Percentiles rank a stretch among this genome's conserved stretches.
These are phyloP conservation scores for Colletotrichum cordylinicola DNA, from an alignment of 2,329 filamentous ascomycete species.

Conservation along the genomic window DNA sequence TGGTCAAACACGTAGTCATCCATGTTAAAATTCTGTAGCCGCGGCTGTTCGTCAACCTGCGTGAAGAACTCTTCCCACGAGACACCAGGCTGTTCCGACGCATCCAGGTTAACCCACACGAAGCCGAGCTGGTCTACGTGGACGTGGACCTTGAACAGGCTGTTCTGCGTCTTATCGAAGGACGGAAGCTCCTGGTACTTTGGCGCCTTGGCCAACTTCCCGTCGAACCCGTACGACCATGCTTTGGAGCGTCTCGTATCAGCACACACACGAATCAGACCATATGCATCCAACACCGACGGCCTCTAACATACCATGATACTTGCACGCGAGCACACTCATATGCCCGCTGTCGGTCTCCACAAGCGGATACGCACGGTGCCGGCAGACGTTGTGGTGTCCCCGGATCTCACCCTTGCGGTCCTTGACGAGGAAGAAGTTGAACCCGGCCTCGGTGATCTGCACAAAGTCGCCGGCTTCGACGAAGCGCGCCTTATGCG, in stretches of 20 bases:
- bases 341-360: not conserved
- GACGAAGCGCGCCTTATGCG: constrained; percentile 23
- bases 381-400: not conserved
- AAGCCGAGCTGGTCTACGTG: not conserved
- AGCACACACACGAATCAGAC: too few species aligned
- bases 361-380: not conserved
- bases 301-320: not conserved
- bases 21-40: not conserved
- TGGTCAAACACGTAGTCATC: not conserved
- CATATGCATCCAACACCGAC: too few species aligned
- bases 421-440: not conserved
- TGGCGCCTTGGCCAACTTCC: not conserved
- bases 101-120: not conserved
- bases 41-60: not conserved
- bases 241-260: fast-evolving
- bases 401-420: not conserved
- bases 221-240: not conserved
- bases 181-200: not conserved
- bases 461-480: constrained; percentile 25
- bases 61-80: not conserved
- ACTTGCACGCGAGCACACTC: not conserved
- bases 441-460: not conserved
- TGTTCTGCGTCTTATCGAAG: not conserved
- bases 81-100: not conserved
- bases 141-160: not conserved